Evolutionary conservation across 1,284 basidiomycete genomes (phyloP).

Genomic region (Ustilago trichophora): DNA sequence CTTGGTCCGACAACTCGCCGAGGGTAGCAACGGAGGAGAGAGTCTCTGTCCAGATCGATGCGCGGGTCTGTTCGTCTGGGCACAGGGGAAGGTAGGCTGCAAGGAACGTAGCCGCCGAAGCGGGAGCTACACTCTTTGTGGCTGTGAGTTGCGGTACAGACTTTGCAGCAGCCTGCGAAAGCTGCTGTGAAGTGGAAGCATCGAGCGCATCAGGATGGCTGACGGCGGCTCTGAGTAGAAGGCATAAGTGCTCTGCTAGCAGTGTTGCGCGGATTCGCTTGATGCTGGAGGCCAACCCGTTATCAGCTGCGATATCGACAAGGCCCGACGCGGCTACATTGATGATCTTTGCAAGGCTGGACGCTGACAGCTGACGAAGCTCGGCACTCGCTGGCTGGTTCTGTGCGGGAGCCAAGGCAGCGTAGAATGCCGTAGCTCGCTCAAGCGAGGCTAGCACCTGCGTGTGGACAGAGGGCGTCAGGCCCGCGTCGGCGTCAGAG

Average conservation of each 20-base stretch:
- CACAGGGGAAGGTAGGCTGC: conserved; percentile 32
- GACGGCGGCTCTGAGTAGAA: conserved; percentile 17
- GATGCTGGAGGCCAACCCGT: neutral
- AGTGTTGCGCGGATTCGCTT: conserved; percentile 16
- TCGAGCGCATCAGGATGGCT: conserved; percentile 19
- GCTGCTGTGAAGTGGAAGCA: conserved; percentile 2
- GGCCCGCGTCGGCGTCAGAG: neutral
- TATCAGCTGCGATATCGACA: conserved; percentile 1
- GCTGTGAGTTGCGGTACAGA: conserved; percentile 29
- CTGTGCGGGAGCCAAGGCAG: conserved; percentile 23
- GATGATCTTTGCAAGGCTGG: conserved; percentile 10
- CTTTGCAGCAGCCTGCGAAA: conserved; percentile 10
- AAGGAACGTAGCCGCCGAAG: conserved; percentile 27
- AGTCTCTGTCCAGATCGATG: conserved; percentile 38
- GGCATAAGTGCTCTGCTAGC: conserved; percentile 27
- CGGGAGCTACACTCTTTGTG: conserved; percentile 16
- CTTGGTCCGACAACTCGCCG: conserved; percentile 22
- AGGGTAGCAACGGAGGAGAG: conserved; percentile 33
- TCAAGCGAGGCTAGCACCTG: conserved; percentile 9
- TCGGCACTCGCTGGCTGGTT: conserved; percentile 5
- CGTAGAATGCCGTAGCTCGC: conserved; percentile 26
- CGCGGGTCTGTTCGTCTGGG: conserved; percentile 5
- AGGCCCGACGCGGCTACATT: conserved; percentile 11
- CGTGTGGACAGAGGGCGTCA: neutral
- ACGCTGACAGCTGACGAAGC: conserved; percentile 8